Evolutionary conservation across 2,329 filamentous ascomycete genomes (phyloP), one percentile per base, ranked within the genome.

Genomic region (Scedosporium boydii): DNA sequence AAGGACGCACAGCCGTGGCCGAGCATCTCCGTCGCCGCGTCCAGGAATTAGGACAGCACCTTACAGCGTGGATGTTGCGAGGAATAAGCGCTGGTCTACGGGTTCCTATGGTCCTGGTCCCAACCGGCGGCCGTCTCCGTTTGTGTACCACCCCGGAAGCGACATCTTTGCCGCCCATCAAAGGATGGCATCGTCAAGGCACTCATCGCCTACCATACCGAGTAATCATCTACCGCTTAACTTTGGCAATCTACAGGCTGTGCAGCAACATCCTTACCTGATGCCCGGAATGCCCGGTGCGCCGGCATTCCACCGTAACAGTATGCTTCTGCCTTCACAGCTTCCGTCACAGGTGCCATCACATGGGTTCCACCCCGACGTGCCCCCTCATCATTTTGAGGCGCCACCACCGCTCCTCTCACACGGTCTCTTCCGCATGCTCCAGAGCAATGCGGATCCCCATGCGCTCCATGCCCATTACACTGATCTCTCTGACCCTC

Each of bases 81-180:
- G 87, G 65, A 85, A 80, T 70, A 91, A 91, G 78, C 81, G 89
- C 67, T 92, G 89, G 88, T 91, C 89, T 21, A 91, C 89, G 3
- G 88, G 88, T 14, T 90, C 87, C 3, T 90, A 87, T 64, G 86
- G 82, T 21, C 82, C 85, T 1, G 73, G 78, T 21, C 78, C 78
- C 26, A 83, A 76, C 68, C 77, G 82, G 62, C 79, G 86, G 38
- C 80, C 82, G 27, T 80, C 85, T 38, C 81, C 87, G 2, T 85
- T 86, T 66, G 78, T 87, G 53, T 87, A 87, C 71, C 82, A 87
- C 66, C 80, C 83, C 64, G 77, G 80, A 3, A 79, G 83, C 61
- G 86, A 88, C 61, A 75, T 82, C 34, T 86, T 85, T 67, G 82
- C 81, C 63, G 71, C 78, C 27, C 80, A 82, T 61, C 80, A 83